These are phyloP conservation scores for Thuidium tamariscinum DNA, from an alignment of 225 moss, liverwort and hornwort species.

Conservation along the genomic window DNA sequence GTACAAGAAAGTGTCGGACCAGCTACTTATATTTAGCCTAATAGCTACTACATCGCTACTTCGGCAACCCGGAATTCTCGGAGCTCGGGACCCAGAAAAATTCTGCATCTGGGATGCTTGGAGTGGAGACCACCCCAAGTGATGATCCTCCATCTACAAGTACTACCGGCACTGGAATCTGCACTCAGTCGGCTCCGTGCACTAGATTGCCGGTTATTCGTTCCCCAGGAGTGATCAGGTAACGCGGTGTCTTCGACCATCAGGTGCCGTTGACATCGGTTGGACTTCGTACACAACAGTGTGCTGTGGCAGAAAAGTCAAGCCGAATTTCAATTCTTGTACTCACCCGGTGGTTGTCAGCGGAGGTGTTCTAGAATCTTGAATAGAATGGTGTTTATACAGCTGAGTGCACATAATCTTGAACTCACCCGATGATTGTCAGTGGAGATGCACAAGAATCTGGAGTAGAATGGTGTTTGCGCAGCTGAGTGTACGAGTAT, in stretches of 20 bases:
- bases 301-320: neutral
- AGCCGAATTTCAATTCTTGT: neutral
- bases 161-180: neutral
- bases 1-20: neutral
- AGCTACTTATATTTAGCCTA: neutral
- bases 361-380: neutral
- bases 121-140: constrained; percentile 12
- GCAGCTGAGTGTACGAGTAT: neutral
- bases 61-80: neutral
- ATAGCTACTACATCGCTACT: neutral
- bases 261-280: neutral
- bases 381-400: neutral
- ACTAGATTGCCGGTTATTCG: too few species aligned
- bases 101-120: neutral
- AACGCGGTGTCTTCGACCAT: neutral
- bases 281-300: neutral
- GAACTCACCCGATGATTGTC: neutral
- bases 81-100: neutral
- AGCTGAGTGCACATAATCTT: neutral
- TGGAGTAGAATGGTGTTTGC: neutral
- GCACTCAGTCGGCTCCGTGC: neutral
- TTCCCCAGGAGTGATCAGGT: neutral
- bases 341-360: neutral
- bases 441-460: neutral
- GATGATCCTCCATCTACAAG: neutral